Percentiles rank a stretch among this genome's conserved stretches.
These are phyloP conservation scores for Ilex paraguariensis DNA, from an alignment of 305 asterid species.

Conservation along the genomic window DNA sequence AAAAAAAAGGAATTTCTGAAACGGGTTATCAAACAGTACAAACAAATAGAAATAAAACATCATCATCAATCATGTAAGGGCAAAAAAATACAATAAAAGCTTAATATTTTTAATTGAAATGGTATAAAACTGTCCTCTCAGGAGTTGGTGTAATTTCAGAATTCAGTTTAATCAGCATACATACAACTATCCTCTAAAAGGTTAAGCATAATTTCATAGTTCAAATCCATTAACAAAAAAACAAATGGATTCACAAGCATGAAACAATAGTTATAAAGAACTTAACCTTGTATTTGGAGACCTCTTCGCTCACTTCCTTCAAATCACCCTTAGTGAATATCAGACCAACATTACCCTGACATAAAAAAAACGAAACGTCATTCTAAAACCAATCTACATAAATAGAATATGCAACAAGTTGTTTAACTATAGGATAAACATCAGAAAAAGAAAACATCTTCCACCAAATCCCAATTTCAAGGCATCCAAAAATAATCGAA, in stretches of 20 bases:
- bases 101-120: no score
- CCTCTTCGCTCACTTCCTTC: conserved; percentile 96
- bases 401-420: not conserved
- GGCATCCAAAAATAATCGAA: not conserved
- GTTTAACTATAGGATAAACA: not conserved
- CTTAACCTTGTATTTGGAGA: conserved; percentile 71
- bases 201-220: not conserved
- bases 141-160: no score
- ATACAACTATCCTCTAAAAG: no score
- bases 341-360: conserved; percentile 86
- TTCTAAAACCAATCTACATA: not conserved
- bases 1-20: no score
- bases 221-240: not conserved
- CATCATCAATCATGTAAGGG: no score
- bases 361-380: not conserved
- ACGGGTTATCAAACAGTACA: no score
- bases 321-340: conserved; percentile 91
- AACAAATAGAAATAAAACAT: no score
- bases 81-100: no score
- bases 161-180: no score
- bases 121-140: no score
- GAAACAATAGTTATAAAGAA: not conserved
- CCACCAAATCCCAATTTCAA: not conserved
- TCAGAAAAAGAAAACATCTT: not conserved
- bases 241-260: not conserved